Evolutionary conservation across 2,329 filamentous ascomycete species (phyloP).

Genomic region (Lachnellula occidentalis): DNA sequence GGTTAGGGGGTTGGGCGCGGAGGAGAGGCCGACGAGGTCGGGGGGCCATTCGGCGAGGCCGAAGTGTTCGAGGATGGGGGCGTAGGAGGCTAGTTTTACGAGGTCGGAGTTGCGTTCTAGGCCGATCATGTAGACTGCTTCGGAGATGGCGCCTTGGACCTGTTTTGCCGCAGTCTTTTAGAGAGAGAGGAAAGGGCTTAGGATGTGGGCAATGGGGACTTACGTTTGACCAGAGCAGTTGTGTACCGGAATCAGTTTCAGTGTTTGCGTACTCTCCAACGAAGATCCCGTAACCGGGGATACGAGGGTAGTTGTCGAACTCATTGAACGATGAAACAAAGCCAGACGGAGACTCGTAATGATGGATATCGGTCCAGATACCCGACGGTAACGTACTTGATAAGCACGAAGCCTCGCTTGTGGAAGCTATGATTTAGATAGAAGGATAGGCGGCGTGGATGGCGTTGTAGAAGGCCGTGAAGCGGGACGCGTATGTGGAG

Average conservation of each 20-base stretch:
- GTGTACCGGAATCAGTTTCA: not conserved
- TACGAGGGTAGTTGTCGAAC: constrained; percentile 15
- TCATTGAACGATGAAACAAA: constrained; percentile 17
- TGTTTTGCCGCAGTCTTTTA: not conserved
- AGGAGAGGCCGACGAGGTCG: constrained; percentile 14
- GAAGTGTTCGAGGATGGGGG: constrained; percentile 32
- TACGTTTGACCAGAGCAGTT: not conserved
- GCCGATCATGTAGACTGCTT: constrained; percentile 17
- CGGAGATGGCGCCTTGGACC: constrained; percentile 10
- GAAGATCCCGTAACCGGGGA: constrained; percentile 1
- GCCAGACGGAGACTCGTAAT: constrained; percentile 12
- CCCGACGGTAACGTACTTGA: constrained; percentile 7
- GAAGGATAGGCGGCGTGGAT: constrained; percentile 35
- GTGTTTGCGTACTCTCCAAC: constrained; percentile 18
- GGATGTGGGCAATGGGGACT: not conserved
- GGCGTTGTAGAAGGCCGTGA: constrained; percentile 41
- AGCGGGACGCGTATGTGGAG: constrained; percentile 36
- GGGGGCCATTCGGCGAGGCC: constrained; percentile 24
- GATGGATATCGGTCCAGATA: constrained; percentile 16
- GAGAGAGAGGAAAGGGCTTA: too few relatives aligned
- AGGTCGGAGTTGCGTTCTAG: constrained; percentile 16
- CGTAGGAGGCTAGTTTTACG: constrained; percentile 16
- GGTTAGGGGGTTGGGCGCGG: constrained; percentile 11
- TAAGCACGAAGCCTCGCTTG: constrained; percentile 2
- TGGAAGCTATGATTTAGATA: constrained; percentile 30